Evolutionary conservation across 2,329 filamentous ascomycete species (phyloP), one percentile per base, ranked within the genome.

Genomic region (Colletotrichum lupini): DNA sequence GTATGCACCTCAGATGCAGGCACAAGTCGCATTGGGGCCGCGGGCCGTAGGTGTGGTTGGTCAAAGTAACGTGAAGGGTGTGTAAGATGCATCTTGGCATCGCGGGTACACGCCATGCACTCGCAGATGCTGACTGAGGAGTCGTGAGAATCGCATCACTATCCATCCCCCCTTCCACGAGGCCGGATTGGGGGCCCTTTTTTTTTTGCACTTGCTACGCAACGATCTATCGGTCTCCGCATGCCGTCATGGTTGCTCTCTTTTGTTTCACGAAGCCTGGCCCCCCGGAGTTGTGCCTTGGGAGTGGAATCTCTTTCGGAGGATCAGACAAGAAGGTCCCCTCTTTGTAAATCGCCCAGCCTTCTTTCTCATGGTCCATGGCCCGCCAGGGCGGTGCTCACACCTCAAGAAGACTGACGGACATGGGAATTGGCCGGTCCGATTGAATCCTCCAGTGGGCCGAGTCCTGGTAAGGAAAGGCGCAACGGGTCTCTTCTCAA

Each of bases 1-100:
- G 16, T 32, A 58, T 64, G 66, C 70, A 69, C 60, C 67, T 63
- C 22, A 42, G 37, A 73, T 37, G 70, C 70, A 70, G 67, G 67
- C 70, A 73, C 60, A 66, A 73, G 52, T 65, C 60, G 35, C 42
- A 32, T 35, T 30, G 32, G 46, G 60, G 55, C 55, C 49, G 67
- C 32, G 22, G 14, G 7, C 32, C 35, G 14, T 24, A 32, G 22
- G 24, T 22, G 8, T 61, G 55, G 55, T 73, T 65, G 60, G 70
- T 42, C 30, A 53, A 57, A 22, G 8, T 42, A 65, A 56, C 55
- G 26, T 64, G 30, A 16, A 32, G 65, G 24, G 66, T 73, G 70
- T 42, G 59, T 14, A 49, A 58, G 53, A 24, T 62, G 42, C 53
- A 69, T 55, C 66, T 73, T 64, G 70, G 70, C 70, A 73, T 63